A percentile compares a stretch with the other conserved stretches of the same genome.
Evolutionary conservation across 2,329 filamentous ascomycete genomes (phyloP).

Genomic region (Aureobasidium lini): DNA sequence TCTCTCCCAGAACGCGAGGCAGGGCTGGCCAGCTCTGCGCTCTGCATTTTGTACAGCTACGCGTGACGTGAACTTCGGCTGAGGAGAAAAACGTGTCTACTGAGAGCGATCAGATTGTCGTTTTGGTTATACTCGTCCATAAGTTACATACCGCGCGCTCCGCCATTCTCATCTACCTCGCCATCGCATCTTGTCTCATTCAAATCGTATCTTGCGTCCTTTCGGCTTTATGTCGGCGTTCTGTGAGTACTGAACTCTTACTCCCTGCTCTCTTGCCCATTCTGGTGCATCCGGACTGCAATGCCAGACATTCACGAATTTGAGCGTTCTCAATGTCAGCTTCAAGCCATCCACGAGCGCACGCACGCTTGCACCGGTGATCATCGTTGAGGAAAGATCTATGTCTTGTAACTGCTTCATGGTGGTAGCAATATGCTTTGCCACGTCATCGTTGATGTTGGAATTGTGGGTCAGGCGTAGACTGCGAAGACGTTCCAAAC

Average conservation of each 20-base stretch:
- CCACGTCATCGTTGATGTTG: conserved; percentile 5
- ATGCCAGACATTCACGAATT: conserved; percentile 28
- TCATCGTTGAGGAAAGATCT: conserved; percentile 29
- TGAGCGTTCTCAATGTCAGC: conserved; percentile 12
- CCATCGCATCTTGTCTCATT: conserved; percentile 3
- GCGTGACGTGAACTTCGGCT: no score
- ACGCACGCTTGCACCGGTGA: conserved; percentile 37
- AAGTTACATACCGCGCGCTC: background rate
- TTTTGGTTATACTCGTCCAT: background rate
- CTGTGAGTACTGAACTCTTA: conserved; percentile 22
- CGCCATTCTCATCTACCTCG: background rate
- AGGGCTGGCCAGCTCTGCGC: no score
- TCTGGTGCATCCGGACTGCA: conserved; percentile 34
- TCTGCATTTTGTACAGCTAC: no score
- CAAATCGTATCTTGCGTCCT: conserved; percentile 6
- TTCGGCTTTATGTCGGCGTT: background rate
- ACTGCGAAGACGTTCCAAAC: conserved; percentile 4
- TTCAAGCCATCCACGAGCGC: conserved; percentile 26
- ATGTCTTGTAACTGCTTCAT: conserved; percentile 22
- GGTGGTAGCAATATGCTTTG: background rate
- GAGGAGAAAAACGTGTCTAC: no score
- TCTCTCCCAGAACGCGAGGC: no score
- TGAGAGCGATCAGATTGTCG: no score
- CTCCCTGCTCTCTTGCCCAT: conserved; percentile 32
- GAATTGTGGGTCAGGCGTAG: conserved; percentile 7